phyloP scores from a whole-genome alignment of 2,329 filamentous ascomycete genomes.

The Blastomyces percursus region DNA sequence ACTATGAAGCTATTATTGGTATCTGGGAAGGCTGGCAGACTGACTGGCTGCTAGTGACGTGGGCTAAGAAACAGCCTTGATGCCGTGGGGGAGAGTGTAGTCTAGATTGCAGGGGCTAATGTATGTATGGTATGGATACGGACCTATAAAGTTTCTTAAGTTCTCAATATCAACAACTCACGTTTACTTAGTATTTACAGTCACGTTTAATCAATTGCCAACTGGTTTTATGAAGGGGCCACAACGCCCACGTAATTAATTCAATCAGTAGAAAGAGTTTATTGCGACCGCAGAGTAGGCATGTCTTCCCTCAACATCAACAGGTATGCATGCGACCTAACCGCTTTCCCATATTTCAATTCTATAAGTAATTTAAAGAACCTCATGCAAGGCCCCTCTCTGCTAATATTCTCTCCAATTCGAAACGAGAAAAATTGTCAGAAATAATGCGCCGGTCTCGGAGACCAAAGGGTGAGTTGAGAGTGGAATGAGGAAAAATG shows the following conservation, averaged over 20 bases:
- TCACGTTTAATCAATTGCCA: no score
- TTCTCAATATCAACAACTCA: no score
- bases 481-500: not conserved
- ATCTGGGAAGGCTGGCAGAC: not conserved
- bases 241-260: no score
- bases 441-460: not conserved
- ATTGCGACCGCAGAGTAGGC: no score
- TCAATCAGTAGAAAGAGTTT: no score
- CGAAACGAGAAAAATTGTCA: not conserved
- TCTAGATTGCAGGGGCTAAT: no score
- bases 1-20: not conserved
- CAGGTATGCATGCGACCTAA: not conserved
- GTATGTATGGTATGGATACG: no score
- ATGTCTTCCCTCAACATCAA: no score
- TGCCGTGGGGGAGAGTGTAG: no score
- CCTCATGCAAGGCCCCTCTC: not conserved
- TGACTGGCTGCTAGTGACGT: not conserved
- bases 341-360: not conserved
- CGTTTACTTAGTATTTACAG: no score
- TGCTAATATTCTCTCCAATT: not conserved
- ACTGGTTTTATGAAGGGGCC: no score
- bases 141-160: no score
- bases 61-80: not conserved
- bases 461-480: not conserved
- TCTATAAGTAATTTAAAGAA: not conserved